These are phyloP conservation scores for Rhodotorula graminis DNA, from an alignment of 768 basidiomycete genomes.

Conservation along the genomic window DNA sequence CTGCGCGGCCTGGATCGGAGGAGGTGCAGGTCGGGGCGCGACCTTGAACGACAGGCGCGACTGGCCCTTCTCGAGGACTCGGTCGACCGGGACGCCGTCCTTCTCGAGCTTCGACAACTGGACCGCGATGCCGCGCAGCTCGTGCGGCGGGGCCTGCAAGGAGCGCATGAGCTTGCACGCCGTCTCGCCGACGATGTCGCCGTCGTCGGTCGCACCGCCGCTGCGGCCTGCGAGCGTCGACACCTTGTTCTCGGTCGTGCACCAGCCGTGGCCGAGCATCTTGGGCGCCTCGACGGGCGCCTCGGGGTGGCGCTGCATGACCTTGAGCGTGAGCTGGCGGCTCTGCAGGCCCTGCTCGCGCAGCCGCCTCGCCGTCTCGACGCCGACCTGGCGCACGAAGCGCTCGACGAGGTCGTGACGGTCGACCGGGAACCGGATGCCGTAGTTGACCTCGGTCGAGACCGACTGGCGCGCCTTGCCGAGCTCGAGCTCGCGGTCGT, in stretches of 20 bases:
- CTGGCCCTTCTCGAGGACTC: conserved; percentile 29
- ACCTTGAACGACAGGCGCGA: conserved; percentile 20
- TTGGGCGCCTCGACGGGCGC: conserved; percentile 89
- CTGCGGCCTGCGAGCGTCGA: conserved; percentile 54
- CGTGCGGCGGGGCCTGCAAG: conserved; percentile 72
- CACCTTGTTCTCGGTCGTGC: conserved; percentile 62
- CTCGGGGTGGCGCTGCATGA: conserved; percentile 77
- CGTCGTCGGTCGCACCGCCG: conserved; percentile 69
- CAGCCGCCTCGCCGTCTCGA: conserved; percentile 69
- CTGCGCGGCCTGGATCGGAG: too few species aligned
- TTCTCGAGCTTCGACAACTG: conserved; percentile 81
- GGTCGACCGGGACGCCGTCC: conserved; percentile 21
- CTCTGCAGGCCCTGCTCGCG: conserved; percentile 66
- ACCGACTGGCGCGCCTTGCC: conserved; percentile 85
- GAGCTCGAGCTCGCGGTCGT: conserved; percentile 70
- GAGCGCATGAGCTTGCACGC: conserved; percentile 70
- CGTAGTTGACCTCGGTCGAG: conserved; percentile 93
- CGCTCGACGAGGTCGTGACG: conserved; percentile 65
- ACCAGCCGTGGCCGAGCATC: conserved; percentile 90
- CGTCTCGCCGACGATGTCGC: conserved; percentile 64
- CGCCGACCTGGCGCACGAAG: conserved; percentile 73
- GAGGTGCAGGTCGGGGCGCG: neutral
- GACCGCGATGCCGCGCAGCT: conserved; percentile 86
- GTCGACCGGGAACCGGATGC: conserved; percentile 76
- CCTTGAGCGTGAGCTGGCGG: conserved; percentile 71